These are phyloP conservation scores for Taphrina betulina DNA, from an alignment of 1,139 yeast genomes.

Conservation along the genomic window DNA sequence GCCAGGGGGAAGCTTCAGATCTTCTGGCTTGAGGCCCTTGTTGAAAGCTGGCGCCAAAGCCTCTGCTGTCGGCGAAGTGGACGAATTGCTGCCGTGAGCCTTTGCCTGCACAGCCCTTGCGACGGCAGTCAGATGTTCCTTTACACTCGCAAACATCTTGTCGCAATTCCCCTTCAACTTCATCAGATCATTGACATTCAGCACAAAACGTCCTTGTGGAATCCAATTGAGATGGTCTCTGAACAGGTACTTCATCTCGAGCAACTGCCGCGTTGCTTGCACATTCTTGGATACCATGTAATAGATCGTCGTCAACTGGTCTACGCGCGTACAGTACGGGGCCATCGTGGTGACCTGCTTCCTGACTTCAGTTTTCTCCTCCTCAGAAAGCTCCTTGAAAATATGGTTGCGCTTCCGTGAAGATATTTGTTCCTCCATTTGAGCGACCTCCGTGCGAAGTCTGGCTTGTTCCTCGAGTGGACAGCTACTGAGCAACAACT, in stretches of 20 bases:
- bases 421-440: constrained; percentile 24
- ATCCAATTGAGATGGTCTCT: constrained; percentile 16
- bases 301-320: constrained; percentile 25
- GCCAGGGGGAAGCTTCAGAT: constrained; percentile 23
- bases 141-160: constrained; percentile 27
- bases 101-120: constrained; percentile 13
- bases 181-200: constrained; percentile 16
- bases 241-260: constrained; percentile 32
- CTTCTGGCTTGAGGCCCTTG: constrained; percentile 29
- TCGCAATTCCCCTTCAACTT: constrained; percentile 24
- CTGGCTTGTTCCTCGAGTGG: constrained; percentile 20
- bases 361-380: constrained; percentile 18
- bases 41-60: constrained; percentile 23
- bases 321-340: constrained; percentile 14
- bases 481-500: constrained; percentile 11
- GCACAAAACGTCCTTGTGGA: constrained; percentile 11
- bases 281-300: constrained; percentile 27
- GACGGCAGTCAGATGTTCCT: constrained; percentile 25
- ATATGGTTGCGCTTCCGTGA: constrained; percentile 8
- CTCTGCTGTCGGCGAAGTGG: constrained; percentile 14
- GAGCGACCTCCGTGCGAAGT: constrained; percentile 15
- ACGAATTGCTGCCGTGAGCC: not conserved
- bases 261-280: constrained; percentile 22
- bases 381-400: constrained; percentile 15
- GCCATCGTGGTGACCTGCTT: constrained; percentile 20